Evolutionary conservation across 2,329 filamentous ascomycete species (phyloP), one percentile per base, ranked within the genome.

Genomic region (Phialophora expanda): DNA sequence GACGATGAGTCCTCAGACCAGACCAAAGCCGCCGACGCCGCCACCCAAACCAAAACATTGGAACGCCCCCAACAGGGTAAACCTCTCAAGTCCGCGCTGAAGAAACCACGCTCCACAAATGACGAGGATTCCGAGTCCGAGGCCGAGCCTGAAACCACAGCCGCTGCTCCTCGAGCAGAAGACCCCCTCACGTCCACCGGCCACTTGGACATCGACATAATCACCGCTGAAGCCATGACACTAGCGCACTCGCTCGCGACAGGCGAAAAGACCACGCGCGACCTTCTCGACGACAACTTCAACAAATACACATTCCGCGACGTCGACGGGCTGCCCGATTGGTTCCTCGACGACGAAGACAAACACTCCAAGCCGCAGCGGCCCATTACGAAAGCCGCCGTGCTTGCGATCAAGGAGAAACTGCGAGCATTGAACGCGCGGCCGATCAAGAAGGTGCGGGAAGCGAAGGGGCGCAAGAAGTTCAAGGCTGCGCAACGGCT

Each of bases 201-300:
- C 6, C 76, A 82, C 62, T 78, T 83, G 85, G 93, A 97, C 76
- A 96, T 99, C 79, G 93, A 98, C 77, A 98, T 99, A 74, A 96
- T 98, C 75, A 99, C 95, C n/a, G 95, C 93, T 4, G 95, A 99
- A 82, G 95, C 96, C 70, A 99, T 99, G 95, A 96, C 94, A 0
- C 85, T 99, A 17, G 96, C 95, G 0, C 95, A 98, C 71, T 87
- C 92, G 75, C 89, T 99, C 66, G 95, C 93, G 3, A 92, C 90
- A 0, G 94, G 94, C 53, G 86, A 94, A 76, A 93, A 90, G 78
- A 90, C 89, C 0, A 90, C 87, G 54, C 79, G 90, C 62, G 92
- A 97, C 72, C 82, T 97, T 4, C 82, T 94, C 54, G 96, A 99
- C 74, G 94, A 98, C 68, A 89, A 89, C 48, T 99, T 95, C 85